Conservation (phyloP, 108 stramenopile species). For the Cylindrotheca fusiformis region DNA sequence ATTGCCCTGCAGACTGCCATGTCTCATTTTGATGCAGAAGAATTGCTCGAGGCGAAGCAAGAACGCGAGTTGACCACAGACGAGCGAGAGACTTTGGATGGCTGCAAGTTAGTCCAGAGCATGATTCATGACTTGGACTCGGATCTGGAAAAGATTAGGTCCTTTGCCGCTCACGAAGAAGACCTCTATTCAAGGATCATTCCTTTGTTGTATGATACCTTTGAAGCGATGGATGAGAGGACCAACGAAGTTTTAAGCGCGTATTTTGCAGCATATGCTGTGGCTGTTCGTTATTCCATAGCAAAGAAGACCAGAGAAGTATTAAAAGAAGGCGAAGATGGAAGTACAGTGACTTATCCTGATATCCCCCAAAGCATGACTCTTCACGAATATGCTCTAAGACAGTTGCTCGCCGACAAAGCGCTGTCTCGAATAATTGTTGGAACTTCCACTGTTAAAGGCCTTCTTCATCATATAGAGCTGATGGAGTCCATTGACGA, state of each 20-base stretch:
- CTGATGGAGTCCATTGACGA: constrained; percentile 24
- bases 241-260: constrained; percentile 52
- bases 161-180: constrained; percentile 76
- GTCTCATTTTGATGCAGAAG: constrained; percentile 82
- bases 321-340: constrained; percentile 45
- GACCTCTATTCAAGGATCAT: constrained; percentile 70
- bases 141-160: constrained; percentile 51
- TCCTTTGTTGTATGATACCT: constrained; percentile 79
- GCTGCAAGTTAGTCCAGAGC: constrained; percentile 76
- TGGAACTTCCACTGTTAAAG: constrained; percentile 33
- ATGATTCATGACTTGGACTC: constrained; percentile 85
- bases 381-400: constrained; percentile 76
- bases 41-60: constrained; percentile 57
- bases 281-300: constrained; percentile 74
- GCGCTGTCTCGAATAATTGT: constrained; percentile 26
- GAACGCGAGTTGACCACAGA: constrained; percentile 69
- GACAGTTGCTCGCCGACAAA: constrained; percentile 40
- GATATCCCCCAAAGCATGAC: constrained; percentile 54
- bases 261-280: constrained; percentile 74
- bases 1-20: constrained; percentile 62
- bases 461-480: constrained; percentile 16
- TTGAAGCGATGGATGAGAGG: constrained; percentile 81
- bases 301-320: constrained; percentile 75
- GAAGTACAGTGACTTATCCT: constrained; percentile 31
- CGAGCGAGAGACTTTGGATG: constrained; percentile 85